Evolutionary conservation across 2,329 filamentous ascomycete species (phyloP).

Genomic region (Fusarium sp.): DNA sequence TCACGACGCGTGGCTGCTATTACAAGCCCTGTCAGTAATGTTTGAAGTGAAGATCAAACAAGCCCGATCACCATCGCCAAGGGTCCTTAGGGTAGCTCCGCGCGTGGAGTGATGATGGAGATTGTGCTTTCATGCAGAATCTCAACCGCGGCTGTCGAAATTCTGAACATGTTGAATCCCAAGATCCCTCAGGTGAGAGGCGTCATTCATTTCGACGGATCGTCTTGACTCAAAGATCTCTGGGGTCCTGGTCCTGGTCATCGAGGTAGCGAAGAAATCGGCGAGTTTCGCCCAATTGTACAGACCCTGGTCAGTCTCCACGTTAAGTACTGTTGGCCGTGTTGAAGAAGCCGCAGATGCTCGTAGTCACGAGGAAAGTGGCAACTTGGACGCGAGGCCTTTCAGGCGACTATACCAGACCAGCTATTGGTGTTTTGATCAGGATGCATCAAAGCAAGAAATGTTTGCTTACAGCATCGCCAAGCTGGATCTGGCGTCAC

Average conservation of each 20-base stretch:
- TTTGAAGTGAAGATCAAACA: slow-evolving; percentile 25
- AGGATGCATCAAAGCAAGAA: neutral
- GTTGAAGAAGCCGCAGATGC: slow-evolving; percentile 18
- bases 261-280: slow-evolving; percentile 8
- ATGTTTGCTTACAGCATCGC: slow-evolving; percentile 4
- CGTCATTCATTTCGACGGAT: slow-evolving; percentile 5
- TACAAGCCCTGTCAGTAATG: slow-evolving; percentile 22
- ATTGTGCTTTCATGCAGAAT: slow-evolving; percentile 12
- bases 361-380: slow-evolving; percentile 29
- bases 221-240: slow-evolving; percentile 20
- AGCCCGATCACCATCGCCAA: slow-evolving; percentile 8
- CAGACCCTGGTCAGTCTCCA: neutral
- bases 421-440: slow-evolving; percentile 27
- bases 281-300: slow-evolving; percentile 21
- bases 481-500: slow-evolving; percentile 18
- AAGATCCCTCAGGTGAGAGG: neutral
- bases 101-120: slow-evolving; percentile 6
- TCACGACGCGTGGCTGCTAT: slow-evolving; percentile 27
- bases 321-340: neutral
- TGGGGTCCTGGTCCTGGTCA: slow-evolving; percentile 7
- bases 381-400: slow-evolving; percentile 1
- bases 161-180: neutral
- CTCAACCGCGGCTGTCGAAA: neutral
- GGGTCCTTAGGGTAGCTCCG: slow-evolving; percentile 11
- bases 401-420: slow-evolving; percentile 30